phyloP scores from a whole-genome alignment of 305 asterid genomes.

The Solanum chacoense region DNA sequence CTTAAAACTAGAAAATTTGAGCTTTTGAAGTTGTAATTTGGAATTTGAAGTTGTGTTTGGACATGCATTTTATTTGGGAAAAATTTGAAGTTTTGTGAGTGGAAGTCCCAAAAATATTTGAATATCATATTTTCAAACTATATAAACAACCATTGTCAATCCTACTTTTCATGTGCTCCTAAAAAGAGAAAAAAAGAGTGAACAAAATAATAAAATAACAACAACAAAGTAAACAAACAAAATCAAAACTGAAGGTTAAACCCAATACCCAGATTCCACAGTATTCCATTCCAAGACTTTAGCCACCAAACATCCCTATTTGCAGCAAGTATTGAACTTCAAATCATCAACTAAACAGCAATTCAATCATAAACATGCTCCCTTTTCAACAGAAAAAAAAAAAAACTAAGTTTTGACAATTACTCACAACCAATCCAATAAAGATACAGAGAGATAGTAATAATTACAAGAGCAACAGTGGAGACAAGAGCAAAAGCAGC shows the following conservation, averaged over 20 bases:
- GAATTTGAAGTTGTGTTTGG: too few species aligned
- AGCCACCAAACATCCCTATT: not conserved
- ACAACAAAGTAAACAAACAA: not conserved
- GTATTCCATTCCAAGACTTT: not conserved
- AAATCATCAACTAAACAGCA: not conserved
- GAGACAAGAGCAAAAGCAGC: conserved; percentile 71
- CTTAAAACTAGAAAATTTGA: too few species aligned
- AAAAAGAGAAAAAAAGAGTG: too few species aligned
- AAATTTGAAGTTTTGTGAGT: too few species aligned
- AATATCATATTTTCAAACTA: too few species aligned
- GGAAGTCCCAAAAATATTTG: too few species aligned
- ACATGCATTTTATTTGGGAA: too few species aligned
- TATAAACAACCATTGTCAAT: too few species aligned
- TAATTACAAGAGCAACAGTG: conserved; percentile 58
- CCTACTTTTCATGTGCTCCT: too few species aligned
- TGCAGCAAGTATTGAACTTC: not conserved
- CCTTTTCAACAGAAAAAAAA: not conserved
- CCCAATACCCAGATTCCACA: not conserved
- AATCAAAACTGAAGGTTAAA: not conserved
- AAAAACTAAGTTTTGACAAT: not conserved
- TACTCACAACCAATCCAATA: not conserved
- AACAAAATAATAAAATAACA: not conserved
- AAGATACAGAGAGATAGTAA: not conserved
- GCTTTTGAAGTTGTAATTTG: too few species aligned
- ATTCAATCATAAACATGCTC: not conserved